Conservation (phyloP, 768 basidiomycete species). For the Boletales sp. region DNA sequence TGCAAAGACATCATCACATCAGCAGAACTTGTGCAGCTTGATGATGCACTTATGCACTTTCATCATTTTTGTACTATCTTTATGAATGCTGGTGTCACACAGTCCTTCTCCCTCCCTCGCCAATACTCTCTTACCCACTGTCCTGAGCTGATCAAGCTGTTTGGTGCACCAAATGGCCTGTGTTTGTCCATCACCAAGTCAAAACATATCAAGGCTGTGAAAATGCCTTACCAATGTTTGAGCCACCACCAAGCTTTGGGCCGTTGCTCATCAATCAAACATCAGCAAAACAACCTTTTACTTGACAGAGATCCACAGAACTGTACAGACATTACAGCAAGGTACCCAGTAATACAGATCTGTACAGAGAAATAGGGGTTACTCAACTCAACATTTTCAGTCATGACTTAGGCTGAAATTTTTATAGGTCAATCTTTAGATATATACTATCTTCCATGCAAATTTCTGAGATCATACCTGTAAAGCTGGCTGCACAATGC, state of each 20-base stretch:
- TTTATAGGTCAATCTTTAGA: no score
- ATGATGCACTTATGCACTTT: background rate
- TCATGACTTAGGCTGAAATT: no score
- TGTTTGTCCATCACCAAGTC: background rate
- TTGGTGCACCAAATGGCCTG: background rate
- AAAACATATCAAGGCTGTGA: constrained; percentile 2
- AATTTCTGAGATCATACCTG: no score
- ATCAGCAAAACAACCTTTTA: no score
- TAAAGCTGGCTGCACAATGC: no score
- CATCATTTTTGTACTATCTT: background rate
- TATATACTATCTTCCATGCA: no score
- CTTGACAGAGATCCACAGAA: no score
- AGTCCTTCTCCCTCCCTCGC: background rate
- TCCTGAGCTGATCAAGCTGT: background rate
- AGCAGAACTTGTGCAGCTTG: background rate
- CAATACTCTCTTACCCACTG: background rate
- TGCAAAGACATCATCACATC: background rate
- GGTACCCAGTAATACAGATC: no score
- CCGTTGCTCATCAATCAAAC: background rate
- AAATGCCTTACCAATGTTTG: background rate
- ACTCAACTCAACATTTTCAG: no score
- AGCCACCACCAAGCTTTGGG: background rate
- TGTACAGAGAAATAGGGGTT: no score
- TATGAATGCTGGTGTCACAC: background rate
- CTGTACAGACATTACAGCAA: no score